These are phyloP conservation scores for Hydrangea macrophylla DNA, from an alignment of 148 eudicot species.

Conservation along the genomic window DNA sequence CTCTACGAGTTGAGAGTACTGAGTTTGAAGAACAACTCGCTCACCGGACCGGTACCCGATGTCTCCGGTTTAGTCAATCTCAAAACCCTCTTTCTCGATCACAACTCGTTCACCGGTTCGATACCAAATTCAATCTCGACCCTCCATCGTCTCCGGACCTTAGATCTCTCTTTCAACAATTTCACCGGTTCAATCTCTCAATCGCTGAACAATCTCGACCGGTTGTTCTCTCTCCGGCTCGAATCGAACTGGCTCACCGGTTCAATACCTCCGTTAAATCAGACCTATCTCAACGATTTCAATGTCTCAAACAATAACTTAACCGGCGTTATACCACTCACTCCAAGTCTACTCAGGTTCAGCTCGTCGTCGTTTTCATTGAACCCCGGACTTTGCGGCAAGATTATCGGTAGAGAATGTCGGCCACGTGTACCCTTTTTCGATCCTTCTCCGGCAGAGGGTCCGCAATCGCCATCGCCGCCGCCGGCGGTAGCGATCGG, in stretches of 20 bases:
- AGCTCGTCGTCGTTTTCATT: slow-evolving; percentile 12
- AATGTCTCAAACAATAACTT: slow-evolving; percentile 47
- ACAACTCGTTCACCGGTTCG: slow-evolving; percentile 33
- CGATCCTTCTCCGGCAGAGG: slow-evolving; percentile 10
- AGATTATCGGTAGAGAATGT: slow-evolving; percentile 39
- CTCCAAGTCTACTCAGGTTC: slow-evolving; percentile 27
- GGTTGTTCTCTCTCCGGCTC: slow-evolving; percentile 34
- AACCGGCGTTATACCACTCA: slow-evolving; percentile 46
- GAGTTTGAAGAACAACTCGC: slow-evolving; percentile 49
- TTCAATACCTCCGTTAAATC: slow-evolving; percentile 41
- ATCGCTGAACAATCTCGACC: slow-evolving; percentile 23
- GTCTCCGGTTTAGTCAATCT: slow-evolving; percentile 38
- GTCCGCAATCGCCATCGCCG: too few relatives aligned
- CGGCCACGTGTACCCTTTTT: slow-evolving; percentile 28
- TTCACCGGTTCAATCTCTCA: slow-evolving; percentile 33
- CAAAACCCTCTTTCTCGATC: slow-evolving; percentile 37
- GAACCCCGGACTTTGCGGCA: slow-evolving; percentile 48
- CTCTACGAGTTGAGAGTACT: slow-evolving; percentile 54
- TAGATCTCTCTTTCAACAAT: slow-evolving; percentile 46
- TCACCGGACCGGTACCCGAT: slow-evolving; percentile 50
- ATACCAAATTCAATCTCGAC: slow-evolving; percentile 34
- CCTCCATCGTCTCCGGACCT: slow-evolving; percentile 36
- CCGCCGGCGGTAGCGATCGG: not conserved
- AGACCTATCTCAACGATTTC: slow-evolving; percentile 37
- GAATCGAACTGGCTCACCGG: slow-evolving; percentile 45